Base-by-base conservation (phyloP, 2,329 filamentous ascomycete genomes). In the Cytospora chrysosperma region DNA sequence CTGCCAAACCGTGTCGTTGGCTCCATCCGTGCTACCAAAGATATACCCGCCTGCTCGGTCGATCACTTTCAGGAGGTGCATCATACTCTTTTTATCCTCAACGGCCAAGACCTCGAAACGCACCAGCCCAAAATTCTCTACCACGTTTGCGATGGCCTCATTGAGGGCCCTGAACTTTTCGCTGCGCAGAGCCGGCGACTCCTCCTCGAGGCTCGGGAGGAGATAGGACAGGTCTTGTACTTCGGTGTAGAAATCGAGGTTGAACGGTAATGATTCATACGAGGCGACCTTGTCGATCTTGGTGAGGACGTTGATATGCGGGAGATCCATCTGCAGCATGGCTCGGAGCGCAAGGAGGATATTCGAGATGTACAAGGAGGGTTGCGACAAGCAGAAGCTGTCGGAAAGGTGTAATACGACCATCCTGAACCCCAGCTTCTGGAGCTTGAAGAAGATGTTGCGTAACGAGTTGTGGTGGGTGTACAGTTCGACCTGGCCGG, bases 261-360 rank as follows among this genome's bases (percentile, higher is more conserved):
- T 97, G 81, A 99, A 97, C 0, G 93, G 92, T 0, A 99, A 82
- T 28, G 91, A 86, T 54, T 92, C 89, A 72, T 97, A 97, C 59
- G 89, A 87, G 40, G 88, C 81, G 60, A 99, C 82, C 73, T 97
- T 97, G 77, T 99, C 95, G 77, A 99, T 96, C 78, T 99, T 99
- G 63, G 93, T 97, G 28, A 99, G 85, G 67, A 99, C 91, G 72
- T 99, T 99, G 69, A 99, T 82, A 73, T 97, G 92, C 0, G 95
- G 93, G 66, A 98, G 90, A 73, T 98, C 95, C 85, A 99, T 94
- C 78, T 98, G 95, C 59, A 99, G 87, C 94, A 99, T 99, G 70
- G 92, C 93, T 68, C 95, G 90, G 68, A 99, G 86, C 61, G 93
- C 94, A 27, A 99, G 88, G 62, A 99, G 88, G 63, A 99, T 84